Evolutionary conservation across 164 flowering plant genomes (phyloP), one percentile per base, ranked within the genome.

Genomic region (Magnolia officinalis): DNA sequence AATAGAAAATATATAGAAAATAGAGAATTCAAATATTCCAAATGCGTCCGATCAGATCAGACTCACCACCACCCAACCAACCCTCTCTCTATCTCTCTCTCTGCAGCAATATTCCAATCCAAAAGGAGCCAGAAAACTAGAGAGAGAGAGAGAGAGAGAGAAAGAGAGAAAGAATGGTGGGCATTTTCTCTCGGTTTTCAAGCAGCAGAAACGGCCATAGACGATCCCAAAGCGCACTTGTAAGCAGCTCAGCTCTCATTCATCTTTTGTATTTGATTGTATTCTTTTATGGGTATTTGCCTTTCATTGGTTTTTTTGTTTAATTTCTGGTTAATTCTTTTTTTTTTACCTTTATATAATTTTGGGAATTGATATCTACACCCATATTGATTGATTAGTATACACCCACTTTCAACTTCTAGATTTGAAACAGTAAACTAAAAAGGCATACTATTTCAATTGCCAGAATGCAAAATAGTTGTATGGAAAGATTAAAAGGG

Each of bases 171-270:
- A 78, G 75, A 18, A 92, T 94, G 97, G 95, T 92, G 87, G 92
- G 98, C 63, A 78, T 95, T 79, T 95, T 95, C 81, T 95, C 98
- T 8, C 83, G 88, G 73, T 88, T 94, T 71, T 84, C 92, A 65
- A 87, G 69, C 29, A 72, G 84, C 63, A 87, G 86, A 84, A 75
- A 49, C 68, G 72, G 74, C 24, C 98, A 90, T 83, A 87, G 98
- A 64, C 85, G 97, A 10, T 76, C 91, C 31, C 98, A 91, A 73
- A 92, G 95, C 79, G 87, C 94, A 2, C 75, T 94, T 31, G 97
- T 94, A 81, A 85, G 89, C 11, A 70, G 45, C n/a, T 24, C 20
- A 14, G 18, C 26, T 64, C 45, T 64, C 20, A 20, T 64, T 67
- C 6, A 67, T 64, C 14, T 10, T 23, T 37, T 6, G 6, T 37